Evolutionary conservation across 805 yeast species (phyloP).

Genomic region (Zygosaccharomyces rouxii): DNA sequence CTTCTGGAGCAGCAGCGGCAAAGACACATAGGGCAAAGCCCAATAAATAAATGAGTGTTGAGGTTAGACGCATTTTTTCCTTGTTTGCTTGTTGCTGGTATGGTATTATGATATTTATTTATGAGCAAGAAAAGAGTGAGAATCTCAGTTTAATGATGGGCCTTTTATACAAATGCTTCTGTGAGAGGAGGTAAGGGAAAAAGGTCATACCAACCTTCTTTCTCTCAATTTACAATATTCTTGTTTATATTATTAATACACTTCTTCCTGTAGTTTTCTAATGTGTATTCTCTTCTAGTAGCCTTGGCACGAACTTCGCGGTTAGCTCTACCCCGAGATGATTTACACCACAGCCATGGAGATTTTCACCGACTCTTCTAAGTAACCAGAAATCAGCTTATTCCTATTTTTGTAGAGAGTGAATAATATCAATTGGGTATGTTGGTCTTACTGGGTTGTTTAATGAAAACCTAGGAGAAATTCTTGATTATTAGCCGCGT

Average conservation of each 20-base stretch:
- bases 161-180: not conserved
- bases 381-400: not conserved
- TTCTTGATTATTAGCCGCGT: too few relatives aligned
- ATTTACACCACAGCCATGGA: not conserved
- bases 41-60: not conserved
- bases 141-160: not conserved
- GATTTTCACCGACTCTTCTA: not conserved
- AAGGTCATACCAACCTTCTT: not conserved
- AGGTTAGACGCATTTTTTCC: not conserved
- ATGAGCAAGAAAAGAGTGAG: not conserved
- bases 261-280: too few relatives aligned
- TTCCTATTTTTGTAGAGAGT: not conserved
- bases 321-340: not conserved
- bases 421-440: not conserved
- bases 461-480: not conserved
- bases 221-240: not conserved
- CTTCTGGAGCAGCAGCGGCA: slow-evolving; percentile 35
- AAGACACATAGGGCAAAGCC: not conserved
- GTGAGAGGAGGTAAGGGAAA: not conserved
- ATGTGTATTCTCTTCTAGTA: too few relatives aligned
- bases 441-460: not conserved
- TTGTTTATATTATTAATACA: too few relatives aligned
- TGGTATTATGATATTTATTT: too few relatives aligned
- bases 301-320: too few relatives aligned
- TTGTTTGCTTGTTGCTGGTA: not conserved